Percentiles rank a stretch among this genome's conserved stretches.
These are phyloP conservation scores for Phytophthora pseudosyringae DNA, from an alignment of 352 stramenopile species.

Conservation along the genomic window DNA sequence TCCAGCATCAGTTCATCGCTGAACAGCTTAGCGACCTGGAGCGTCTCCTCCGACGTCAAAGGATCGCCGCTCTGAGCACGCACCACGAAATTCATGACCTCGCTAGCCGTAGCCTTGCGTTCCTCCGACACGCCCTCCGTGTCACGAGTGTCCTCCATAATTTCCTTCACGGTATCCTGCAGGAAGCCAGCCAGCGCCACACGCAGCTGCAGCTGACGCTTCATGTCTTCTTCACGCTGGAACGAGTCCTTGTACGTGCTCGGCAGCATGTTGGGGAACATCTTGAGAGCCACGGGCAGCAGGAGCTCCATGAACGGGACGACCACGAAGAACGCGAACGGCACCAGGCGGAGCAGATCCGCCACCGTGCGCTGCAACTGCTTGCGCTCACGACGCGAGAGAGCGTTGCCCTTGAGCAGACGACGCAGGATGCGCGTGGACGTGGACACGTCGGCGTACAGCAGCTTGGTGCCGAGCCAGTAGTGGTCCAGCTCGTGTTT, in stretches of 20 bases:
- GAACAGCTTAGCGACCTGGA: slow-evolving; percentile 94
- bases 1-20: slow-evolving; percentile 98
- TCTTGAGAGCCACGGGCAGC: slow-evolving; percentile 96
- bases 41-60: slow-evolving; percentile 81
- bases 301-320: slow-evolving; percentile 99
- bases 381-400: slow-evolving; percentile 96
- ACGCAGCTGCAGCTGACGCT: slow-evolving; percentile 95
- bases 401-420: slow-evolving; percentile 91
- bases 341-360: slow-evolving; percentile 97
- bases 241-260: slow-evolving; percentile 97
- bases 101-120: slow-evolving; percentile 72
- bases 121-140: slow-evolving; percentile 84
- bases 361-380: slow-evolving; percentile 96
- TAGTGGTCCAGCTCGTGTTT: slow-evolving; percentile 96
- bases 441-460: slow-evolving; percentile 96
- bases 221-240: slow-evolving; percentile 98
- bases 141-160: slow-evolving; percentile 84
- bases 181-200: slow-evolving; percentile 97
- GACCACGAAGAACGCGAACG: slow-evolving; percentile 97
- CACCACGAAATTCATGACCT: slow-evolving; percentile 89
- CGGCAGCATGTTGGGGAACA: slow-evolving; percentile 99
- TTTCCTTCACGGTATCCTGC: slow-evolving; percentile 95
- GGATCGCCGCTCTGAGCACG: slow-evolving; percentile 77
- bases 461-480: slow-evolving; percentile 96
- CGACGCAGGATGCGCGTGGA: slow-evolving; percentile 92